Conservation (phyloP, 225 moss, liverwort and hornwort genomes). For the Marchantia paleacea region DNA sequence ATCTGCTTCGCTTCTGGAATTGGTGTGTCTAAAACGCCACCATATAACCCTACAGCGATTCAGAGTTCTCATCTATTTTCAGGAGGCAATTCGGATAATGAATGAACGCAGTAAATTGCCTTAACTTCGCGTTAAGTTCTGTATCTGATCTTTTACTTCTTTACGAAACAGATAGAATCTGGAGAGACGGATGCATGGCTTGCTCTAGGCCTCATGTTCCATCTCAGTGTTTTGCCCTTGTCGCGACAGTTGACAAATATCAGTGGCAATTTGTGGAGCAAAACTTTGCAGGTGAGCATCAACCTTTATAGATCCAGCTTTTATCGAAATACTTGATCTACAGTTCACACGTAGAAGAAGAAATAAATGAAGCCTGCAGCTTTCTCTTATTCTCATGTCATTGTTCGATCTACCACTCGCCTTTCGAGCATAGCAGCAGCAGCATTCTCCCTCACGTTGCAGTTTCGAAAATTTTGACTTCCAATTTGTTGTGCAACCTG, state of each 20-base stretch:
- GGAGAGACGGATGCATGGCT: conserved; percentile 99
- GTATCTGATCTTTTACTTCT: conserved; percentile 1
- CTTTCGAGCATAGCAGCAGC: background rate
- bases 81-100: background rate
- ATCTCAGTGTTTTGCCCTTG: conserved; percentile 90
- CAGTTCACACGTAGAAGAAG: too few relatives aligned
- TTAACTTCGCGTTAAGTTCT: too few relatives aligned
- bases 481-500: background rate
- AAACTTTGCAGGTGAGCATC: conserved; percentile 74
- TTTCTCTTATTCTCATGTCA: too few relatives aligned
- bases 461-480: background rate
- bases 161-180: conserved; percentile 69
- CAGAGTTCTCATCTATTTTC: background rate
- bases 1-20: conserved; percentile 67
- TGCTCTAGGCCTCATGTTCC: conserved; percentile 89
- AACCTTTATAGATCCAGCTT: background rate
- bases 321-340: too few relatives aligned
- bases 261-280: conserved; percentile 97
- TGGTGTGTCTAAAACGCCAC: conserved; percentile 47
- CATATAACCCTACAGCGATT: background rate
- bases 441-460: background rate
- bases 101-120: too few relatives aligned
- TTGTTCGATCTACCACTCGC: background rate
- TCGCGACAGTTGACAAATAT: conserved; percentile 96
- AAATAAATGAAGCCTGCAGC: too few relatives aligned